Evolutionary conservation across 1,284 basidiomycete genomes (phyloP).

Genomic region (Leccinum variabile): DNA sequence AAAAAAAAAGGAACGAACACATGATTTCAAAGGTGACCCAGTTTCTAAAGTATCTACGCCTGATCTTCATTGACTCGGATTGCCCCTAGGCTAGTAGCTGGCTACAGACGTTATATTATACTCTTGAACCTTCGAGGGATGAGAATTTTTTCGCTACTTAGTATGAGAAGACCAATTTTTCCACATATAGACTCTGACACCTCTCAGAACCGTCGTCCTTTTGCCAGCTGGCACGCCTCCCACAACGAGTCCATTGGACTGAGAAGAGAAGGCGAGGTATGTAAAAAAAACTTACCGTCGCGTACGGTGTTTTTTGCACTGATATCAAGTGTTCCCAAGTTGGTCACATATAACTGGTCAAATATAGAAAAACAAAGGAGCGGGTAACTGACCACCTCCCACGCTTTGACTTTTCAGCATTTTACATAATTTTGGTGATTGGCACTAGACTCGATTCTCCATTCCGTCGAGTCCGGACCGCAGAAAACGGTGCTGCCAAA

Average conservation of each 20-base stretch:
- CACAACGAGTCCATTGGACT: not conserved
- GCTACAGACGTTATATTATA: not conserved
- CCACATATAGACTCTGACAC: not conserved
- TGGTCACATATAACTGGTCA: not conserved
- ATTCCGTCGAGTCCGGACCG: not conserved
- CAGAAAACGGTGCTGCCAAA: not conserved
- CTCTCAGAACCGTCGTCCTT: not conserved
- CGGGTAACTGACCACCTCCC: constrained; percentile 7
- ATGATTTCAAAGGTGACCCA: not conserved
- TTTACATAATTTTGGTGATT: not conserved
- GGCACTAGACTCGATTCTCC: not conserved
- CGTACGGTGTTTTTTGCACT: not conserved
- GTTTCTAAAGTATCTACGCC: not conserved
- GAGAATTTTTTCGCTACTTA: constrained; percentile 9
- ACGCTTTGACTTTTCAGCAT: not conserved
- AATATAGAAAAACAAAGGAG: not conserved
- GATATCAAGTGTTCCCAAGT: not conserved
- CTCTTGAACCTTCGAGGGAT: constrained; percentile 7
- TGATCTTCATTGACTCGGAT: not conserved
- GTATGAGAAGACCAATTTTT: constrained; percentile 13
- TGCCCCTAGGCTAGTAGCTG: not conserved
- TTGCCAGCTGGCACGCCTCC: not conserved
- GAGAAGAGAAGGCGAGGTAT: not conserved
- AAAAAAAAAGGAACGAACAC: not conserved
- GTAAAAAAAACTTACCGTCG: not conserved